A percentile compares a stretch with the other conserved stretches of the same genome.
These are phyloP conservation scores for Stachybotrys echinatus DNA, from an alignment of 2,329 filamentous ascomycete genomes.

Conservation along the genomic window DNA sequence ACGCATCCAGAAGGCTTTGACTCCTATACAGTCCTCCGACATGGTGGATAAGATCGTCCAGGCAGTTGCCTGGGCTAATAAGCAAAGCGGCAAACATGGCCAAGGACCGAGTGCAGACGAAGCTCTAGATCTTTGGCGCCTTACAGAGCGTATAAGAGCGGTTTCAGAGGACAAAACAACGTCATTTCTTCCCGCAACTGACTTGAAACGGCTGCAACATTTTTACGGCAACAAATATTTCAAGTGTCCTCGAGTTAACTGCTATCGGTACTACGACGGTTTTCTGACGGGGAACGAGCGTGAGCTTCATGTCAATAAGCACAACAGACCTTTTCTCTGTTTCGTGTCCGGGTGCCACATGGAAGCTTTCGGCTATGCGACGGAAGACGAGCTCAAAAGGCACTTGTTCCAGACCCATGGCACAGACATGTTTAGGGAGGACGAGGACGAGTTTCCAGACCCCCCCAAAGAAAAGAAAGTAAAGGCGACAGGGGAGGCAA, in stretches of 20 bases:
- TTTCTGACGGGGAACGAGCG: not conserved
- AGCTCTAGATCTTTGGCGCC: not conserved
- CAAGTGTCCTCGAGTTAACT: constrained; percentile 5
- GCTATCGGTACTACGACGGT: not conserved
- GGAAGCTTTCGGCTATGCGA: not conserved
- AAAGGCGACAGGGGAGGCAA: not conserved
- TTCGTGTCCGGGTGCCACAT: not conserved
- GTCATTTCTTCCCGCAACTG: not conserved
- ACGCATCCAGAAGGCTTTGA: not conserved
- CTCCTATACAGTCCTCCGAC: not conserved
- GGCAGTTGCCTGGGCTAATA: not conserved
- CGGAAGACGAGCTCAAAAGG: not conserved
- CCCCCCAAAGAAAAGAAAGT: not conserved
- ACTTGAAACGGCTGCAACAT: not conserved
- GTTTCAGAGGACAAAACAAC: not conserved
- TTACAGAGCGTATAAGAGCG: not conserved
- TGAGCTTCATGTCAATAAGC: not conserved
- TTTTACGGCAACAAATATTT: constrained; percentile 4
- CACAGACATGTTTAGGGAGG: not conserved
- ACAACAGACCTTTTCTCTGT: constrained; percentile 1
- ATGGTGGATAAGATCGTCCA: not conserved
- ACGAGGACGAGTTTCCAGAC: not conserved
- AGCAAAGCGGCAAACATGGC: not conserved
- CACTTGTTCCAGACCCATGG: not conserved
- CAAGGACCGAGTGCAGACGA: not conserved